phyloP scores from a whole-genome alignment of 345 rosid genomes.

The Rhodomyrtus tomentosa region DNA sequence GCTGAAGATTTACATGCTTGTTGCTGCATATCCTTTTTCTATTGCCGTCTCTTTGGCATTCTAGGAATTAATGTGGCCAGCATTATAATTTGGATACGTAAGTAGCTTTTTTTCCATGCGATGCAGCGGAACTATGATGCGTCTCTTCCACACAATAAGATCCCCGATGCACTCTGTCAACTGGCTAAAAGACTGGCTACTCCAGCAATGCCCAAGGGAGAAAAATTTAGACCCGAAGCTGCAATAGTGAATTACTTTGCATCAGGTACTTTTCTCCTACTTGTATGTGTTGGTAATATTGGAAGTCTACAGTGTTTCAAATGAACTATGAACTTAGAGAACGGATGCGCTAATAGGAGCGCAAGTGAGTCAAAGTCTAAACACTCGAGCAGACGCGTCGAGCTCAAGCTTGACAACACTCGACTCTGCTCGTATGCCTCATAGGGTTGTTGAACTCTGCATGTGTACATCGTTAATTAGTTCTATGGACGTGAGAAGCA shows the following conservation, averaged over 20 bases:
- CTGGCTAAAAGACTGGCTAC: slow-evolving; percentile 64
- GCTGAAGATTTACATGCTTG: not conserved
- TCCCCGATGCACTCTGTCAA: slow-evolving; percentile 66
- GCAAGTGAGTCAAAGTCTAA: not conserved
- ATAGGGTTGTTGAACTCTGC: not conserved
- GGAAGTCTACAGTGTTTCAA: not conserved
- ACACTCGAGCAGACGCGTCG: no score
- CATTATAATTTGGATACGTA: not conserved
- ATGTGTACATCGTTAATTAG: not conserved
- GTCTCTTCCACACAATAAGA: slow-evolving; percentile 75
- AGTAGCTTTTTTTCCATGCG: slow-evolving; percentile 1
- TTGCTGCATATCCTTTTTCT: not conserved
- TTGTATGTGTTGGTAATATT: not conserved
- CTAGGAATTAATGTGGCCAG: not conserved
- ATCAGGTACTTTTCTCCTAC: slow-evolving; percentile 24
- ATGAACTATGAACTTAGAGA: not conserved
- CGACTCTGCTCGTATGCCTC: not conserved
- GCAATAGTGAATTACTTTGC: slow-evolving; percentile 90
- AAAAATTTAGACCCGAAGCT: slow-evolving; percentile 81
- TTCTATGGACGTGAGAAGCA: not conserved
- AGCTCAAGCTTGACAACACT: not conserved
- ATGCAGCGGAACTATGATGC: slow-evolving; percentile 65
- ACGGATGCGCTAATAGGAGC: not conserved
- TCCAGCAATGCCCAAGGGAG: slow-evolving; percentile 67
- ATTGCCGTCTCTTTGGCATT: not conserved